Percentiles rank a stretch among this genome's conserved stretches.
Evolutionary conservation across 768 basidiomycete genomes (phyloP).

Genomic region (Leccinum subgranulosum): DNA sequence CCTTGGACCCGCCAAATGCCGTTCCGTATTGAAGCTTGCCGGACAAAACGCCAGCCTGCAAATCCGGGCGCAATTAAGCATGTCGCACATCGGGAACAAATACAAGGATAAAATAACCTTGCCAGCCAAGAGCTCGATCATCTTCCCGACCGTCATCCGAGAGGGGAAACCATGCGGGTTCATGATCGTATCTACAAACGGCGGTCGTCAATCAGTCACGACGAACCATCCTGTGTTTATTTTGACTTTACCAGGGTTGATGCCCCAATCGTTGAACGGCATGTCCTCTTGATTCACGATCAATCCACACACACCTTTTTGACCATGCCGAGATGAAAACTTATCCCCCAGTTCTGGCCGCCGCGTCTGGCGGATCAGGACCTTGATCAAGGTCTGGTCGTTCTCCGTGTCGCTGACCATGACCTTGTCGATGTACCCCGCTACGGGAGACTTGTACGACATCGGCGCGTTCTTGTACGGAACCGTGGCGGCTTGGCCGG

Average conservation of each 20-base stretch:
- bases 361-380: slow-evolving; percentile 94
- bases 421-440: slow-evolving; percentile 95
- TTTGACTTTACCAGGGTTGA: slow-evolving; percentile 64
- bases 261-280: slow-evolving; percentile 99
- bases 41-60: slow-evolving; percentile 82
- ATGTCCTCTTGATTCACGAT: slow-evolving; percentile 99
- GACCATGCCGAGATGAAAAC: slow-evolving; percentile 96
- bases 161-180: slow-evolving; percentile 99
- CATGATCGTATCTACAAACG: slow-evolving; percentile 89
- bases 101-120: slow-evolving; percentile 51
- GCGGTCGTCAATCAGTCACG: slow-evolving; percentile 6
- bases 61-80: neutral
- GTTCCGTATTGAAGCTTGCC: slow-evolving; percentile 93
- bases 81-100: neutral
- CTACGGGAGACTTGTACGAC: slow-evolving; percentile 90
- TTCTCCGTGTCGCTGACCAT: slow-evolving; percentile 96
- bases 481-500: slow-evolving; percentile 76
- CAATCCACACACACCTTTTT: slow-evolving; percentile 98
- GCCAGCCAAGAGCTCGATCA: slow-evolving; percentile 96
- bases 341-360: slow-evolving; percentile 97
- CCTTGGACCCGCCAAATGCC: slow-evolving; percentile 98
- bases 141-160: slow-evolving; percentile 99
- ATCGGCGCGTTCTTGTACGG: slow-evolving; percentile 92
- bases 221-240: slow-evolving; percentile 4
- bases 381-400: slow-evolving; percentile 95